Base-by-base conservation (phyloP, 129 eudicot species). In the Pittosporum tobira region DNA sequence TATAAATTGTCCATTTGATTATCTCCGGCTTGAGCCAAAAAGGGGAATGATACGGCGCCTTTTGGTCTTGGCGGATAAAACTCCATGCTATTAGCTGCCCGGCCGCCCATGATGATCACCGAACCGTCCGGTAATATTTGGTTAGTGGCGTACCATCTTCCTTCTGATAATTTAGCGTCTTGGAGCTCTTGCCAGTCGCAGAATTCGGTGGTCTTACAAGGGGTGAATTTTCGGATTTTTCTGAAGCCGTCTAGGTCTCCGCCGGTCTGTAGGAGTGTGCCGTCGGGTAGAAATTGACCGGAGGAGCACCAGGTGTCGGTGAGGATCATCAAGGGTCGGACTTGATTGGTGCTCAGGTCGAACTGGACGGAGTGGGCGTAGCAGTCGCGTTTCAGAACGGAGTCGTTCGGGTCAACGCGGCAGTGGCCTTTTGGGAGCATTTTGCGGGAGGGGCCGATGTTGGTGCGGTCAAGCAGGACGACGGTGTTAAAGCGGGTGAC, bases 301-400 rank as follows among this genome's bases (percentile, higher is more conserved):
- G 96, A 88, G 31, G 94, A 84, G 71, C 96, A 88, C 96, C 96
- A 88, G 3, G 96, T 88, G 81, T 84, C 90, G 47, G 96, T 88
- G 24, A 63, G 60, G 58, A 84, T 74, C 26, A 52, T 78, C 14
- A 88, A 54, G 2, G 96, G 87, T 42, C 81, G 78, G 57, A 79
- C 18, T 16, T 59, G 8, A 13, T 70, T 75, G 24, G 79, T 78
- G 11, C 18, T 23, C 2, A 65, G 73, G 60, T 81, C 77, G 26
- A 84, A 79, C 14, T 78, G 48, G 9, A 70, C 87, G 0, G 94
- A 88, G 68, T 88, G 93, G 6, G 96, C 81, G 12, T 77, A 73
- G 38, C 96, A 88, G 54, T 81, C 87, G 11, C 28, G 70, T 28
- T 44, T 66, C 0, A 56, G 8, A 19, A 57, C 56, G 0, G 71